These are phyloP conservation scores for Acacia concinna DNA, from an alignment of 331 rosid species.

Conservation along the genomic window DNA sequence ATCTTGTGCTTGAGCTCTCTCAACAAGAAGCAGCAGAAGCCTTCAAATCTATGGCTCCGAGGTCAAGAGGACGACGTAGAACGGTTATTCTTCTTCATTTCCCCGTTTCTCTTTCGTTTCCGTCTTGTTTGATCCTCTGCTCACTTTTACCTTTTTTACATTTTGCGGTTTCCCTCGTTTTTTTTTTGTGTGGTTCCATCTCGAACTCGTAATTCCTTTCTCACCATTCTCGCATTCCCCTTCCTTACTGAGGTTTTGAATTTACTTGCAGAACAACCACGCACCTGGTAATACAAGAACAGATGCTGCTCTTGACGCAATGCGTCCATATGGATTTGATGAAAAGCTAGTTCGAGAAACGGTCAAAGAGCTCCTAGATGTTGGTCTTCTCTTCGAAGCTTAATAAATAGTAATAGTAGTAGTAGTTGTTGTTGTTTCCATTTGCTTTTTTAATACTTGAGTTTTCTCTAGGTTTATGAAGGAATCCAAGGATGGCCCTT, in stretches of 20 bases:
- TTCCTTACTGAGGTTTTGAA: background rate
- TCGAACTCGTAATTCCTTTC: background rate
- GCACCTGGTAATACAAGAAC: slow-evolving; percentile 35
- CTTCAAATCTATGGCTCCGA: slow-evolving; percentile 38
- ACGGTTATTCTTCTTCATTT: slow-evolving; percentile 26
- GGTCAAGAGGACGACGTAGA: slow-evolving; percentile 29
- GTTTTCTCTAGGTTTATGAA: slow-evolving; percentile 52
- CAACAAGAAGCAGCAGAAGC: background rate
- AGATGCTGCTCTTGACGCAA: slow-evolving; percentile 72
- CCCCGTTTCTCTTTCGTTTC: background rate
- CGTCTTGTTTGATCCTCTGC: background rate
- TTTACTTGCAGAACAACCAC: background rate
- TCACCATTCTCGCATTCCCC: background rate
- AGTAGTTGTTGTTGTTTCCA: background rate
- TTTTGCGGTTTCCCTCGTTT: background rate
- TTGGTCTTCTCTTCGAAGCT: slow-evolving; percentile 34
- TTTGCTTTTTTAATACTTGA: background rate
- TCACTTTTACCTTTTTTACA: background rate
- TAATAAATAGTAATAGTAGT: background rate
- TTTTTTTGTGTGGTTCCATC: background rate
- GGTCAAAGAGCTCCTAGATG: slow-evolving; percentile 51
- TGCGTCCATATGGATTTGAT: slow-evolving; percentile 47
- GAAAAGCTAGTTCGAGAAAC: slow-evolving; percentile 32
- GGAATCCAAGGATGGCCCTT: slow-evolving; percentile 62
- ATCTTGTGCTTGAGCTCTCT: background rate